A percentile compares a stretch with the other conserved stretches of the same genome.
Conservation (phyloP, 768 basidiomycete species). For the Tylopilus sp. region DNA sequence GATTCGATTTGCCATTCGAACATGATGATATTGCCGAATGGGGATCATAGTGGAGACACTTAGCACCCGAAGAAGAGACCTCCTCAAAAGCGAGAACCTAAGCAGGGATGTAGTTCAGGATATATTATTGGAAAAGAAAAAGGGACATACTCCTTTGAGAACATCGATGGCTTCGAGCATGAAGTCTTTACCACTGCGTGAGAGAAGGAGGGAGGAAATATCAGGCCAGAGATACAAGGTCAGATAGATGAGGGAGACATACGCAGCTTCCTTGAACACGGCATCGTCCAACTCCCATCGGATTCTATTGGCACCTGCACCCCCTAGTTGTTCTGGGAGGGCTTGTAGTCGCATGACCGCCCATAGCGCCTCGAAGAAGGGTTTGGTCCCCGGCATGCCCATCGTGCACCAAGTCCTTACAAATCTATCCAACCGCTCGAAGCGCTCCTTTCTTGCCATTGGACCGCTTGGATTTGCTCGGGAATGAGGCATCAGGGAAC, state of each 20-base stretch:
- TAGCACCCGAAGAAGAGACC: conserved; percentile 33
- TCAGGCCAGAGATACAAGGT: conserved; percentile 9
- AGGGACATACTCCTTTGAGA: conserved; percentile 75
- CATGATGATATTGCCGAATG: conserved; percentile 42
- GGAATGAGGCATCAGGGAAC: conserved; percentile 71
- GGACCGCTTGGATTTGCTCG: conserved; percentile 61
- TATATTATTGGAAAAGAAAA: conserved; percentile 9
- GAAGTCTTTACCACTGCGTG: conserved; percentile 82
- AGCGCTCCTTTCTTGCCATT: conserved; percentile 72
- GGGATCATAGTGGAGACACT: conserved; percentile 29
- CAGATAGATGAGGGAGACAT: conserved; percentile 36
- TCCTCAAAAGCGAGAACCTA: conserved; percentile 78
- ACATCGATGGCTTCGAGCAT: conserved; percentile 89
- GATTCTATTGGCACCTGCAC: conserved; percentile 68
- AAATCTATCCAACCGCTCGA: conserved; percentile 72
- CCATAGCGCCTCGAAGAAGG: conserved; percentile 69
- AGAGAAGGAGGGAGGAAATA: conserved; percentile 12
- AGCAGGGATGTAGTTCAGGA: conserved; percentile 4
- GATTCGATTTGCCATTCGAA: conserved; percentile 55
- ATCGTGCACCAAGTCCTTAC: conserved; percentile 79
- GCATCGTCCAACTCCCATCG: conserved; percentile 95
- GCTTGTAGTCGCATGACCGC: conserved; percentile 78
- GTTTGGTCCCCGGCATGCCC: conserved; percentile 86
- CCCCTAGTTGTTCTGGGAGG: conserved; percentile 75
- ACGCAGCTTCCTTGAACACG: conserved; percentile 92